phyloP scores from a whole-genome alignment of 2,329 filamentous ascomycete genomes.

The Parastagonospora avenae region DNA sequence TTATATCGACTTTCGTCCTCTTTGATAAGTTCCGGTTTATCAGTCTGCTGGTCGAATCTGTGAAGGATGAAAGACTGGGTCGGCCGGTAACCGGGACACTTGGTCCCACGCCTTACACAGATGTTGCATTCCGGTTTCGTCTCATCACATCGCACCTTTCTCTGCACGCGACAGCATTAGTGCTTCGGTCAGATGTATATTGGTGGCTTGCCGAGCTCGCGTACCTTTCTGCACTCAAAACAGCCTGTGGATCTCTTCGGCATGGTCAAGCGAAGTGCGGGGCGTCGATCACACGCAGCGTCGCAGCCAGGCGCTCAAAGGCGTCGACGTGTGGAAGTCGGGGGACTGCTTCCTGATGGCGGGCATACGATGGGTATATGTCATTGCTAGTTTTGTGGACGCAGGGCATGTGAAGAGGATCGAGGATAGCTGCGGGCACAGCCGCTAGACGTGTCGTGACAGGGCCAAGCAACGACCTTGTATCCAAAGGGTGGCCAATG shows the following conservation, averaged over 20 bases:
- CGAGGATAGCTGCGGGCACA: conserved; percentile 3
- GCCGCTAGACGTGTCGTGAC: conserved; percentile 8
- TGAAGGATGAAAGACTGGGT: conserved; percentile 44
- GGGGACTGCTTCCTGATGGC: background rate
- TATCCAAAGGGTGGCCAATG: conserved; percentile 8
- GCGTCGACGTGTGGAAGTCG: background rate
- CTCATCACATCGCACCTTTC: conserved; percentile 46
- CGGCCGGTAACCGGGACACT: conserved; percentile 44
- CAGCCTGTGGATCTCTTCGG: conserved; percentile 44
- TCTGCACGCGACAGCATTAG: conserved; percentile 14
- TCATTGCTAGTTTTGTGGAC: conserved; percentile 6
- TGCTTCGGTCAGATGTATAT: conserved; percentile 4
- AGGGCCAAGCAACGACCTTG: conserved; percentile 14
- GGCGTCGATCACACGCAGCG: conserved; percentile 7
- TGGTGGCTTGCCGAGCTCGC: conserved; percentile 8
- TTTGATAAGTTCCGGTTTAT: conserved; percentile 37
- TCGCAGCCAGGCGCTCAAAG: background rate
- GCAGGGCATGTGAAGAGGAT: background rate
- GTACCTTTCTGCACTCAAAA: conserved; percentile 44
- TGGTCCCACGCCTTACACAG: conserved; percentile 40
- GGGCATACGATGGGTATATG: background rate
- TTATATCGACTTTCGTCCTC: conserved; percentile 43
- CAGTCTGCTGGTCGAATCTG: conserved; percentile 35
- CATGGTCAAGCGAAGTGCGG: conserved; percentile 28
- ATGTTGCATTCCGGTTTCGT: conserved; percentile 43